These are phyloP conservation scores for Ceriops zippeliana DNA, from an alignment of 345 rosid genomes.

Conservation along the genomic window DNA sequence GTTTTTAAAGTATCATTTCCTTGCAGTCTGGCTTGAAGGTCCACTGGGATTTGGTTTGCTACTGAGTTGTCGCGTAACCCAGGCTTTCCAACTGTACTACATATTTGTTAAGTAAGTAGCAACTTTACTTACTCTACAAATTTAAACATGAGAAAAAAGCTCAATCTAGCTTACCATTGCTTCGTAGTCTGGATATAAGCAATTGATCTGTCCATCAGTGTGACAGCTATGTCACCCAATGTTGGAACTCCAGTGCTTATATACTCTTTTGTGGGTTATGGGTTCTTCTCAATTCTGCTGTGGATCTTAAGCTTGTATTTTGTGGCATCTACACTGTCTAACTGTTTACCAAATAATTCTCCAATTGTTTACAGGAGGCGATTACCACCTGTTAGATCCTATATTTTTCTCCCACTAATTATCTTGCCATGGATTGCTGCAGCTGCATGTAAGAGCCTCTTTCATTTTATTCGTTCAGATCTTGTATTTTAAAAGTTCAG, in stretches of 20 bases:
- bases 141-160: background rate
- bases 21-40: slow-evolving; percentile 87
- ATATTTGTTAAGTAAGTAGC: slow-evolving; percentile 72
- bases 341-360: slow-evolving; percentile 2
- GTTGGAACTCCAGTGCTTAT: background rate
- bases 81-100: slow-evolving; percentile 78
- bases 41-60: slow-evolving; percentile 89
- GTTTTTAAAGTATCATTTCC: slow-evolving; percentile 16
- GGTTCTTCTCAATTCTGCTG: background rate
- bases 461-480: slow-evolving; percentile 8
- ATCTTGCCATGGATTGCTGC: slow-evolving; percentile 71
- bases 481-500: slow-evolving; percentile 1
- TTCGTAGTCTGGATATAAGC: no score
- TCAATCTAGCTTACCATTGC: background rate
- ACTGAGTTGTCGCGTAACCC: slow-evolving; percentile 78
- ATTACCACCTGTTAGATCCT: slow-evolving; percentile 71
- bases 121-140: background rate
- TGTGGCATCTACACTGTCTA: background rate
- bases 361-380: slow-evolving; percentile 55
- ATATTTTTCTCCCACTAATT: slow-evolving; percentile 65
- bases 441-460: slow-evolving; percentile 56
- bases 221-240: background rate
- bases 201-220: background rate
- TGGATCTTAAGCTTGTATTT: background rate
- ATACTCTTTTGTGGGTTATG: background rate